A percentile compares a stretch with the other conserved stretches of the same genome.
Evolutionary conservation across 2,329 filamentous ascomycete species (phyloP).

Genomic region (Passalora sequoiae): DNA sequence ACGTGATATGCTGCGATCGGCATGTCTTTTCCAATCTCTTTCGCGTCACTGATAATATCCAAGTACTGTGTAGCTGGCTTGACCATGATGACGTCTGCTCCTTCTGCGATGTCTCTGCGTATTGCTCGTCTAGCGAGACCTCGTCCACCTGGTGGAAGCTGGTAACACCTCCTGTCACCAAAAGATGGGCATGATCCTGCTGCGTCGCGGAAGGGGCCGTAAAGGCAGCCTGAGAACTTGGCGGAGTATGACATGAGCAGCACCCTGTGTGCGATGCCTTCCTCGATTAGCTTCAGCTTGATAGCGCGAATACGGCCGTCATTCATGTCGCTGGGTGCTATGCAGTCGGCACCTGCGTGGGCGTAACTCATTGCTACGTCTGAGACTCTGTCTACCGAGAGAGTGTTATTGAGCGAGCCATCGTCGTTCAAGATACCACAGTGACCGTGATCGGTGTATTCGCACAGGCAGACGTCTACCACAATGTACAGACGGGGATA

Average conservation of each 20-base stretch:
- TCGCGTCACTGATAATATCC: constrained; percentile 96
- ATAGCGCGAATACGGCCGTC: constrained; percentile 95
- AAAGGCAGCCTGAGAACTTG: constrained; percentile 94
- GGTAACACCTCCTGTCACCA: constrained; percentile 93
- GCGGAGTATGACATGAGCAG: constrained; percentile 97
- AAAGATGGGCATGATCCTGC: constrained; percentile 87
- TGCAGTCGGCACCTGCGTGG: constrained; percentile 90
- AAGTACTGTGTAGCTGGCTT: constrained; percentile 95
- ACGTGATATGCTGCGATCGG: constrained; percentile 96
- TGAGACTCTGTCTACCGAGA: constrained; percentile 89
- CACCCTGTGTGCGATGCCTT: constrained; percentile 84
- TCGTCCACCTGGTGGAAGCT: constrained; percentile 85
- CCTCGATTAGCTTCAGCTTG: constrained; percentile 94
- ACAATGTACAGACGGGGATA: constrained; percentile 91
- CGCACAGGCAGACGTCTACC: constrained; percentile 92
- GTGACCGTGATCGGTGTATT: constrained; percentile 97
- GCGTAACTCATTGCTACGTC: constrained; percentile 98
- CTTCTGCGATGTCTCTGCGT: constrained; percentile 80
- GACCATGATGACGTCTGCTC: constrained; percentile 98
- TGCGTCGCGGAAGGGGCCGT: constrained; percentile 95
- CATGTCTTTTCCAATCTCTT: constrained; percentile 85
- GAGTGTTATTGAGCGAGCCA: constrained; percentile 83
- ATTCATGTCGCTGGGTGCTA: constrained; percentile 98
- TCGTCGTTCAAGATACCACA: constrained; percentile 94
- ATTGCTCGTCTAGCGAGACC: constrained; percentile 90